These are phyloP conservation scores for Penicillium sp. DNA, from an alignment of 2,329 filamentous ascomycete species.

Conservation along the genomic window DNA sequence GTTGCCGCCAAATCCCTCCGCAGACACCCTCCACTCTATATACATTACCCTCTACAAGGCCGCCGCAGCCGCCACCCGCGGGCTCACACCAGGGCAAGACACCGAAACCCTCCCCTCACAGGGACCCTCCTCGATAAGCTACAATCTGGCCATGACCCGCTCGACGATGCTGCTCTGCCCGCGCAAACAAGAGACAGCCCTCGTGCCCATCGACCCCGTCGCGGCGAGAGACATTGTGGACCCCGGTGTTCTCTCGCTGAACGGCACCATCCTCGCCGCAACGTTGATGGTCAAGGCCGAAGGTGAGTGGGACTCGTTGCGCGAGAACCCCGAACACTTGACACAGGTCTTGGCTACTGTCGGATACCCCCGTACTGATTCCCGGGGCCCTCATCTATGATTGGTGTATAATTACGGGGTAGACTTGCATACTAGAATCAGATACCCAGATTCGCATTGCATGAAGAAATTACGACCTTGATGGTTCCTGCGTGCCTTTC, in stretches of 20 bases:
- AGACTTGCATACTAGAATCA: not conserved
- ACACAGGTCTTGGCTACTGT: slow-evolving; percentile 46
- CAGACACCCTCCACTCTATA: slow-evolving; percentile 37
- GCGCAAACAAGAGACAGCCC: slow-evolving; percentile 48
- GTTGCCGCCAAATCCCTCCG: slow-evolving; percentile 44
- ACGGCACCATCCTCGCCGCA: slow-evolving; percentile 59
- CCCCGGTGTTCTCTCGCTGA: slow-evolving; percentile 51
- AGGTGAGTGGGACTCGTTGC: slow-evolving; percentile 55
- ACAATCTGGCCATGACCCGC: slow-evolving; percentile 61
- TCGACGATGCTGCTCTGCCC: slow-evolving; percentile 57
- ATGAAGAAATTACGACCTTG: not conserved
- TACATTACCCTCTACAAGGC: slow-evolving; percentile 47
- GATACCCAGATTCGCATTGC: not conserved
- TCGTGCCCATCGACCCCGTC: slow-evolving; percentile 41
- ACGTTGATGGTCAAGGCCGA: slow-evolving; percentile 62
- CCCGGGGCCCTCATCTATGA: slow-evolving; percentile 4
- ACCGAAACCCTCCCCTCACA: slow-evolving; percentile 20
- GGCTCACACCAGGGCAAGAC: slow-evolving; percentile 13
- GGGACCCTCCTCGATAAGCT: slow-evolving; percentile 54
- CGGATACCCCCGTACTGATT: slow-evolving; percentile 39
- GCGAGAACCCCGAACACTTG: slow-evolving; percentile 43
- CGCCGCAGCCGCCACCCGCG: slow-evolving; percentile 33
- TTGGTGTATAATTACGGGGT: not conserved
- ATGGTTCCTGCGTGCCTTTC: not conserved
- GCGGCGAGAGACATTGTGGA: slow-evolving; percentile 32